Evolutionary conservation across 2,329 filamentous ascomycete species (phyloP), one percentile per base, ranked within the genome.

Genomic region (Bisporella sp.): DNA sequence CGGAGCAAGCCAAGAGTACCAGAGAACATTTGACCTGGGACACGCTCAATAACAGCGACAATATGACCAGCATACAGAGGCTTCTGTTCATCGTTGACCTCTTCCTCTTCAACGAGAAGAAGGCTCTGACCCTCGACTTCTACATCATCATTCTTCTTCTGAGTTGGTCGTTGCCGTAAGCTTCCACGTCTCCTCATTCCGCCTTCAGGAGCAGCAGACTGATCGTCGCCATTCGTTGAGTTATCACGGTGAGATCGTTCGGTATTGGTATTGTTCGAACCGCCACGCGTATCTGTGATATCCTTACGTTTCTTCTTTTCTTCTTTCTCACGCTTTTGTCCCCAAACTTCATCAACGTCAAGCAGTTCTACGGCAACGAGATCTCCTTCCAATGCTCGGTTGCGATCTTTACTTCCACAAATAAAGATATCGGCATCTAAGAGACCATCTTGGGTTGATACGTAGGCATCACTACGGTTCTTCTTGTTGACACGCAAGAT

Each of bases 281-380:
- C 85, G 47, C 81, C 82, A 57, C 92, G 84, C 52, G 89, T 91
- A 66, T 97, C 93, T 33, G 90, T 95, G 53, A 96, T 95, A 65
- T 99, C 93, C 77, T 99, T 99, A 69, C 93, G 88, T 76, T 97
- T 99, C 82, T 99, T 99, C 80, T 99, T 99, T 69, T 99, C 93
- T 72, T 99, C 93, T 69, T 99, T 99, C 70, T 99, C 93, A 50
- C 90, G 89, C 78, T 99, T 99, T 75, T 99, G 93, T 29, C 86
- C 82, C 93, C 93, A 99, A 3, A 99, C 93, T 66, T 99, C 93
- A 66, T 97, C 93, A 6, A 99, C 93, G 64, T 99, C 92, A 47
- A 99, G 82, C 44, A 99, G 83, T 71, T 99, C 93, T 48, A 99
- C 83, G 32, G 93, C 93, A 52, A 99, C 93, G 49, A 96, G 79